phyloP scores from a whole-genome alignment of 768 basidiomycete species.

The Tricholoma saponaceum region DNA sequence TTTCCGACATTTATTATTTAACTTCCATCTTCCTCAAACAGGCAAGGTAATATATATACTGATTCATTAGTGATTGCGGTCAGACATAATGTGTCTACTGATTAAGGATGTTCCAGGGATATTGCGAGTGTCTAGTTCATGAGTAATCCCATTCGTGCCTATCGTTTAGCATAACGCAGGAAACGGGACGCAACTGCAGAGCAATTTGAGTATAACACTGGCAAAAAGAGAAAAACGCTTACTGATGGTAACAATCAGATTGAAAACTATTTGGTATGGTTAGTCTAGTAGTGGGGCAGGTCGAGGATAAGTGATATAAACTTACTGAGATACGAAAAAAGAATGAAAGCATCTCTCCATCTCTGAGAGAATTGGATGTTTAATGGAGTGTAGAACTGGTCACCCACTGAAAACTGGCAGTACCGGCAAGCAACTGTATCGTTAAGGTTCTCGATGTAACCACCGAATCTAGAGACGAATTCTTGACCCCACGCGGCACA shows the following conservation, averaged over 20 bases:
- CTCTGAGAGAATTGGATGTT: constrained; percentile 59
- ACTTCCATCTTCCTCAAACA: no score
- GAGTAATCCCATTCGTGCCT: constrained; percentile 8
- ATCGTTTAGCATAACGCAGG: constrained; percentile 69
- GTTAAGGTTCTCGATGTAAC: constrained; percentile 68
- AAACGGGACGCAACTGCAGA: constrained; percentile 59
- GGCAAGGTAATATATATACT: no score
- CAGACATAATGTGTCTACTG: neutral
- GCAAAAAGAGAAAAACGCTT: constrained; percentile 9
- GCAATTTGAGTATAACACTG: neutral
- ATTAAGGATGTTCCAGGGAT: neutral
- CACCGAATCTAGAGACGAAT: constrained; percentile 60
- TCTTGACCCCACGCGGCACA: constrained; percentile 68
- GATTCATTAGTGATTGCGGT: neutral
- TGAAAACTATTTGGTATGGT: constrained; percentile 48
- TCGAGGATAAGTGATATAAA: constrained; percentile 4
- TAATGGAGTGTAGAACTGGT: constrained; percentile 65
- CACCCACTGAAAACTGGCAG: constrained; percentile 65
- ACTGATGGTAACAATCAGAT: constrained; percentile 56
- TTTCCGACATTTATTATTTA: no score
- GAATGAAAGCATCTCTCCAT: constrained; percentile 68
- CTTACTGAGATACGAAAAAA: constrained; percentile 59
- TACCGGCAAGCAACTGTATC: constrained; percentile 64
- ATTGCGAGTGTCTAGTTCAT: neutral
- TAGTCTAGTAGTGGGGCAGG: neutral